Base-by-base conservation (phyloP, 2,329 filamentous ascomycete species). In the Ustulina deusta region DNA sequence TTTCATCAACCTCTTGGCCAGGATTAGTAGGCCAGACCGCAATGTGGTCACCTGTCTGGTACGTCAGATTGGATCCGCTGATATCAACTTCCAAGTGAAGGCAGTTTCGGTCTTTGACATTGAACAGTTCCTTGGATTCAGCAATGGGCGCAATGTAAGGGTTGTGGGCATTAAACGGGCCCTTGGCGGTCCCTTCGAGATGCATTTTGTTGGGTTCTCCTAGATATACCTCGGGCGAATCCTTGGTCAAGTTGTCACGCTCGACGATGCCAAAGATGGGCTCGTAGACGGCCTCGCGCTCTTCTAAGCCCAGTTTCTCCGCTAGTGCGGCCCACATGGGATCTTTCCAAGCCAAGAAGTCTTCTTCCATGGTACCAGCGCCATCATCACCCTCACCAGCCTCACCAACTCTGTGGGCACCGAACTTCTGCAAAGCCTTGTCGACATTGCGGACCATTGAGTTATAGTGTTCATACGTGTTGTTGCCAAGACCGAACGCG, bases 381-480 rank as follows among this genome's bases (percentile, higher is more conserved):
- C 97, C 96, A 79, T 99, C 96, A 76, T 99, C 96, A 76, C 96
- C 96, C 83, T 98, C 95, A 74, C 97, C 96, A 63, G 94, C 93
- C 65, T 90, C 85, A 52, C 96, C 94, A 73, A 99, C 93, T 73
- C 93, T 88, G 77, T 90, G 86, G 13, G 92, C 96, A 69, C 96
- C 96, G 22, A 97, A 86, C 76, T 92, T 95, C 77, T 89, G 86
- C 66, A 99, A 84, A 69, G 90, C 90, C 79, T 91, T 90, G 82
- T 96, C 90, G 65, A 98, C 91, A 71, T 95, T 93, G 79, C 95
- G 93, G 68, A 99, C 94, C 93, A 99, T 97, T 60, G 92, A 92
- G 84, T 99, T 99, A 87, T 97, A 99, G 85, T 99, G 96, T 79
- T 99, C 96, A 79, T 99, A 99, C 32, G 96, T 98, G 85, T 98